Evolutionary conservation across 1,284 basidiomycete species (phyloP), one percentile per base, ranked within the genome.

Genomic region (Xerocomus minutiporus): DNA sequence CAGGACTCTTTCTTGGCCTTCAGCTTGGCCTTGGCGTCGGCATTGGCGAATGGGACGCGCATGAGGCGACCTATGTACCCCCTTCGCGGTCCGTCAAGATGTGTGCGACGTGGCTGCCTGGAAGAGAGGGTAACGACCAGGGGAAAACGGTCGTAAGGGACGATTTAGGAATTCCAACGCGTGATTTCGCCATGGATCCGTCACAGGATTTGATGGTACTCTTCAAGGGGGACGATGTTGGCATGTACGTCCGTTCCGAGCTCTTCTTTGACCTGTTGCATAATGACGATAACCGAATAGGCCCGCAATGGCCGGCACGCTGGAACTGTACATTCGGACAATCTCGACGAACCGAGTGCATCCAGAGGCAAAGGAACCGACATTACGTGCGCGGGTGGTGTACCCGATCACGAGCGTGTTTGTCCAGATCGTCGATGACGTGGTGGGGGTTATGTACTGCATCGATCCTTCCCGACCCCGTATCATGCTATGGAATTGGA

Each of bases 151-250:
- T 72, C 12, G 61, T 70, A 1, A 58, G 67, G 20, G 64, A 73
- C 1, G 73, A 80, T 40, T 39, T 81, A 1, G 75, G 74, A 1
- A 51, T 82, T 6, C 52, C 65, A 11, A 71, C 75, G 38, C 69
- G 78, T 39, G 82, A 84, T 59, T 83, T 85, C 54, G 82, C 79
- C 0, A 77, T 83, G n/a, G 83, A 84, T 57, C 82, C 83, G 0
- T 75, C 78, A 1, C 82, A 83, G 60, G 80, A 84, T 58, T 59
- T 85, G 44, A 68, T 85, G 39, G 73, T 75, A 2, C 57, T 80
- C 5, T 64, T 83, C 8, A 73, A 75, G 54, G 66, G 62, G 1
- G 61, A 64, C 8, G 44, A 55, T 57, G 48, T 40, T 8, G 46
- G 40, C 43, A 15, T 56, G 56, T 65, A 35, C 20, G 59, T 60